Conservation (phyloP, 345 rosid species). For the Capsella bursapastoris region DNA sequence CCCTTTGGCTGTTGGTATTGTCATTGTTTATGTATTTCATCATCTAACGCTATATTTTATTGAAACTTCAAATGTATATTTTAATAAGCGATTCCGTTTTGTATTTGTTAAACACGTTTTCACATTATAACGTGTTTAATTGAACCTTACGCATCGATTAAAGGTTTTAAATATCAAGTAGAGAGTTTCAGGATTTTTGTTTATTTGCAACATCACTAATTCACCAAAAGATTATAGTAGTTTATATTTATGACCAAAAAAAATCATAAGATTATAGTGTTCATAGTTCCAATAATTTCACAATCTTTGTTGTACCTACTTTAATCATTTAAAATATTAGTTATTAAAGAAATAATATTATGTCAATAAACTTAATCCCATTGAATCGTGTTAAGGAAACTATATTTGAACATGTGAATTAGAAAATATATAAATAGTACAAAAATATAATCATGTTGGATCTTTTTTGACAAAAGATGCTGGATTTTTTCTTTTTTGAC, state of each 20-base stretch:
- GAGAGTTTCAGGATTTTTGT: not conserved
- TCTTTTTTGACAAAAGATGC: not conserved
- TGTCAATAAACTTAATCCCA: not conserved
- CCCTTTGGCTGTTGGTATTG: not conserved
- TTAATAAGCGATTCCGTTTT: not conserved
- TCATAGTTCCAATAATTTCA: not conserved
- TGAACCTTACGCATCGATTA: not conserved
- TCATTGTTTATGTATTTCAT: conserved; percentile 9
- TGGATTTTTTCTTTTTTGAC: not conserved
- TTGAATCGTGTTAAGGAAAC: not conserved
- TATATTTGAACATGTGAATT: not conserved
- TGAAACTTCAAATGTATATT: not conserved
- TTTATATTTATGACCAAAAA: too few relatives aligned
- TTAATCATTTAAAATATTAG: not conserved
- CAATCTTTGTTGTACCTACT: not conserved
- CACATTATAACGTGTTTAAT: not conserved
- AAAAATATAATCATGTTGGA: conserved; percentile 13
- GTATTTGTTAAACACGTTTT: not conserved
- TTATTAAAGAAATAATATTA: not conserved
- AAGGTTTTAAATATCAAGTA: not conserved
- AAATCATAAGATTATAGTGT: not conserved
- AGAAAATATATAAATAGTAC: not conserved
- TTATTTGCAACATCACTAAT: not conserved
- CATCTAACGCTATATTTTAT: not conserved
- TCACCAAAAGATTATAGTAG: too few relatives aligned